A percentile compares a stretch with the other conserved stretches of the same genome.
Evolutionary conservation across 2,329 filamentous ascomycete species (phyloP).

Genomic region (Fusarium tricinctum): DNA sequence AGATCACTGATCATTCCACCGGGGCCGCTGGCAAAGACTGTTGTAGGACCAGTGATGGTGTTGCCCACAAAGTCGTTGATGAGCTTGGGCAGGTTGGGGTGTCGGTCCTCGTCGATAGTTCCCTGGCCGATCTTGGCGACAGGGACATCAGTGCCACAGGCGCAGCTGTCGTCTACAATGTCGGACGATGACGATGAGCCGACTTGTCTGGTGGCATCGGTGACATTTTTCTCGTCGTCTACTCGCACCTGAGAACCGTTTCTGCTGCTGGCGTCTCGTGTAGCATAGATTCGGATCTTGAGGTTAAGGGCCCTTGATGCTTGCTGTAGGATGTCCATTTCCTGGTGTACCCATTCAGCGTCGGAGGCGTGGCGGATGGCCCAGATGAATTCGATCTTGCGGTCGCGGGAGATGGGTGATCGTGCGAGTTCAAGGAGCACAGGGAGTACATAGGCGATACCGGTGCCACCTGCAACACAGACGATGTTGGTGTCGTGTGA

Average conservation of each 20-base stretch:
- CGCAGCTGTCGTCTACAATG: constrained; percentile 41
- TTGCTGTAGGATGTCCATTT: constrained; percentile 65
- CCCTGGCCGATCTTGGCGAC: constrained; percentile 51
- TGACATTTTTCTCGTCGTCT: constrained; percentile 42
- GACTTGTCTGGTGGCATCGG: constrained; percentile 28
- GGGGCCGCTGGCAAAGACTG: constrained; percentile 73
- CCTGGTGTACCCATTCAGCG: constrained; percentile 69
- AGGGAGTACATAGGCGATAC: constrained; percentile 58
- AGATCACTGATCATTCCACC: constrained; percentile 71
- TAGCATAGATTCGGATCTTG: constrained; percentile 71
- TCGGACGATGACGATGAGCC: constrained; percentile 48
- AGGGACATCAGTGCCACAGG: constrained; percentile 50
- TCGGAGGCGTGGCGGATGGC: constrained; percentile 68
- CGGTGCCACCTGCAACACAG: constrained; percentile 59
- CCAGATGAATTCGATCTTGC: constrained; percentile 75
- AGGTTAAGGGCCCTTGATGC: constrained; percentile 58
- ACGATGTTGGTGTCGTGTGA: constrained; percentile 58
- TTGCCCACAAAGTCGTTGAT: constrained; percentile 64
- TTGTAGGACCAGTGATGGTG: constrained; percentile 64
- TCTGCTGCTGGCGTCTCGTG: constrained; percentile 59
- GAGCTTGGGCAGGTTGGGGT: constrained; percentile 62
- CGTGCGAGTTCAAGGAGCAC: constrained; percentile 53
- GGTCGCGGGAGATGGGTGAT: constrained; percentile 60
- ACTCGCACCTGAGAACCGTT: constrained; percentile 34
- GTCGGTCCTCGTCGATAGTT: constrained; percentile 51